Base-by-base conservation (phyloP, 2,329 filamentous ascomycete genomes). In the Penicillium sp. region DNA sequence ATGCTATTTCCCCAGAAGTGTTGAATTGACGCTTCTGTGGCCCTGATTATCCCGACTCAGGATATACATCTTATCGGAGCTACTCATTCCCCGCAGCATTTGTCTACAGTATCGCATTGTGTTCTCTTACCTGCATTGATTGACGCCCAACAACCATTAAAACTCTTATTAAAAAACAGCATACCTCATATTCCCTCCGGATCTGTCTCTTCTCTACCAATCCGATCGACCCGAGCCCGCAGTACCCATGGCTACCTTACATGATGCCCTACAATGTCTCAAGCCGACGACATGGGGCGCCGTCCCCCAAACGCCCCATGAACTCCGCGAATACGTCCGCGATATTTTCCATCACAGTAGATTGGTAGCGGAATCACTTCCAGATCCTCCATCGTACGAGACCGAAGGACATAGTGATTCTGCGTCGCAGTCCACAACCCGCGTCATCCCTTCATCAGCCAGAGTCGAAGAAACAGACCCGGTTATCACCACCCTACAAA, bases 291-390 rank as follows among this genome's bases (percentile, higher is more conserved):
- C 82, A 43, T 87, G 83, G 80, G 70, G 78, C 31, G 73, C 73
- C 23, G 67, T 81, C 29, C 78, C 79, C 18, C 74, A 62, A 61
- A 78, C 50, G 29, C 75, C 59, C 23, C 75, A 83, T 45, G 75
- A 80, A 55, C 79, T 87, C 40, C 74, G 79, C 20, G 65, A 75
- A 7, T 86, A 85, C 67, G 72, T 89, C 41, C 67, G 75, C 54
- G 75, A 80, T 41, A 84, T 88, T 56, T 89, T 93, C 69, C 76
- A 75, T 26, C 81, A 88, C 57, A 85, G 85, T 20, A 87, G 91
- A 66, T 78, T 87, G 18, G 82, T 95, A 53, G 78, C 89, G 64
- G 89, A 92, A 67, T 93, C 90, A 6, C 83, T 96, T 1, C 91
- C 91, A 3, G 79, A 78, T 25, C 70, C 80, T 11, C 74, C 81